Percentiles rank a stretch among this genome's conserved stretches.
Evolutionary conservation across 2,329 filamentous ascomycete genomes (phyloP).

Genomic region (Pseudopyricularia cyperi): DNA sequence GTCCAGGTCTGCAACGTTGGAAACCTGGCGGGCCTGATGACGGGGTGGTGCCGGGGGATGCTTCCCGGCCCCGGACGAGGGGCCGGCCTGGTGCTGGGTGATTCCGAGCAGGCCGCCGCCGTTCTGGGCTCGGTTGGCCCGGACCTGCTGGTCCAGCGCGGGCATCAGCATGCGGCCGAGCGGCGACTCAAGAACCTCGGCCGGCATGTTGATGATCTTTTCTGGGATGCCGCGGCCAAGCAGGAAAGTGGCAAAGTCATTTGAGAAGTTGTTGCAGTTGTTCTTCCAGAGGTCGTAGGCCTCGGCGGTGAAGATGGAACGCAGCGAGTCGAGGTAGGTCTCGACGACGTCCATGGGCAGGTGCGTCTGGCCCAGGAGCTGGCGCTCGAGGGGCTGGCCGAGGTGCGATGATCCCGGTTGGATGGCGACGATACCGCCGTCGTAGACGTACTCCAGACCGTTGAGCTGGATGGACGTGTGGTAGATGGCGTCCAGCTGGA

Average conservation of each 20-base stretch:
- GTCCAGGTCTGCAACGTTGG: conserved; percentile 46
- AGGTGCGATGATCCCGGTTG: conserved; percentile 74
- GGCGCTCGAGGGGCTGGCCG: conserved; percentile 64
- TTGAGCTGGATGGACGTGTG: conserved; percentile 83
- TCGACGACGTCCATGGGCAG: conserved; percentile 70
- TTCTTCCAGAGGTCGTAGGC: conserved; percentile 82
- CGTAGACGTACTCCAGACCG: conserved; percentile 82
- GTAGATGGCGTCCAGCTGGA: conserved; percentile 79
- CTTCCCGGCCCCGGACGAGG: neutral
- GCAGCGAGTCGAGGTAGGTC: conserved; percentile 78
- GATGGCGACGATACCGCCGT: conserved; percentile 74
- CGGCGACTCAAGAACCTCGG: conserved; percentile 73
- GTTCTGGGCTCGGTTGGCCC: conserved; percentile 31
- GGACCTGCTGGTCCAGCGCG: conserved; percentile 42
- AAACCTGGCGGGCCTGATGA: conserved; percentile 43
- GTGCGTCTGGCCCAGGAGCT: conserved; percentile 63
- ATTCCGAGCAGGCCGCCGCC: conserved; percentile 26
- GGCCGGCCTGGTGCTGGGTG: neutral
- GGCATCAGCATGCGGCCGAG: conserved; percentile 81
- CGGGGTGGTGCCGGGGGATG: neutral
- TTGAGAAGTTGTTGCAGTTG: conserved; percentile 97
- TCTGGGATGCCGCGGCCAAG: conserved; percentile 79
- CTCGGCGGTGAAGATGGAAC: conserved; percentile 70
- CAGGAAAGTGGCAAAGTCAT: conserved; percentile 82
- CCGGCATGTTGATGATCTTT: conserved; percentile 74